A percentile compares a stretch with the other conserved stretches of the same genome.
Conservation (phyloP, 179 eudicot species). For the Gypsophila paniculata region DNA sequence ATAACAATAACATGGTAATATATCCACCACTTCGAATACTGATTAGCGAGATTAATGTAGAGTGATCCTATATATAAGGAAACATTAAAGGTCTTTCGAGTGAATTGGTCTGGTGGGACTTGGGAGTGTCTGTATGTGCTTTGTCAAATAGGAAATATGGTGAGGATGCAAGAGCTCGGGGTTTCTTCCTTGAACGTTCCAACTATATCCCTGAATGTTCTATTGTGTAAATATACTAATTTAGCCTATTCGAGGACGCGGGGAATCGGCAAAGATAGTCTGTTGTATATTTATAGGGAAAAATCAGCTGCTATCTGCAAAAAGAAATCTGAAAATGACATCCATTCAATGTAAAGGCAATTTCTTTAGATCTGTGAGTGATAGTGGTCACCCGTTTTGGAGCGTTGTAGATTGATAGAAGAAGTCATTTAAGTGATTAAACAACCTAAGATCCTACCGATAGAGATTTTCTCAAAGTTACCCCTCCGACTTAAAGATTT, state of each 20-base stretch:
- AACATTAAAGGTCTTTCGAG: background rate
- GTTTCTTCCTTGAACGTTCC: background rate
- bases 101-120: background rate
- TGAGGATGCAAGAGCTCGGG: background rate
- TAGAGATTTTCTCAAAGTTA: no score
- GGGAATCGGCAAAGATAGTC: background rate
- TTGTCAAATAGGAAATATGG: conserved; percentile 1
- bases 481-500: no score
- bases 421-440: no score
- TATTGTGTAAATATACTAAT: background rate
- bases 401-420: no score
- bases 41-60: background rate
- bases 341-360: background rate
- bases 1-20: background rate
- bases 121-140: background rate
- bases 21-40: background rate
- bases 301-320: background rate
- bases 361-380: background rate
- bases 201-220: background rate
- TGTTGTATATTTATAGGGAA: background rate
- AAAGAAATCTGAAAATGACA: background rate
- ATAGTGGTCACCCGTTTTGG: no score
- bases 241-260: background rate
- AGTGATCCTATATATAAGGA: background rate
- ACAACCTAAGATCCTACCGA: no score